Evolutionary conservation across 768 basidiomycete genomes (phyloP), one percentile per base, ranked within the genome.

Genomic region (Chlorophyllum brunneum): DNA sequence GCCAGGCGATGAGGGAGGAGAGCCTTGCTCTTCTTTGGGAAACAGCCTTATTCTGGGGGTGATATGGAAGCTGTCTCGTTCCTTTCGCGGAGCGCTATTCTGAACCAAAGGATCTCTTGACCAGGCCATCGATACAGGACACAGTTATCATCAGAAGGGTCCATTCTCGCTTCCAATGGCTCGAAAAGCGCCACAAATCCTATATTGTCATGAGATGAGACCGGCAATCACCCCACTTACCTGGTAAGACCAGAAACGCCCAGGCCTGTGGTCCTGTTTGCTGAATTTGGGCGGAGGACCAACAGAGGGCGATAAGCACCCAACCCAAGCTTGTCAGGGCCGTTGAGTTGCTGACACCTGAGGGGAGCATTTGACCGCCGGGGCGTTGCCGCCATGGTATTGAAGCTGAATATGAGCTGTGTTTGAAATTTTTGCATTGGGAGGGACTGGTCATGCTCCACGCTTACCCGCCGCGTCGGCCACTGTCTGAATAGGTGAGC

Each of bases 141-240:
- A 36, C 50, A 40, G 49, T 31, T 20, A 36, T 51, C 40, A 42
- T 26, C 40, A 51, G 50, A 51, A 51, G 50, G 50, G 20, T 20
- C 16, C 15, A 43, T 30, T 31, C 50, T 51, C 40, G 50, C 50
- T 51, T 52, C 51, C 33, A 41, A 52, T 44, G 33, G 34, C 41
- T 36, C 33, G 30, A 34, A 44, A 20, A 20, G 26, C 51, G 42
- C 41, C 51, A 43, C 51, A 52, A 13, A 16, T 52, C 27, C 42
- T 24, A 34, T 37, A 44, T 44, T 44, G 44, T 52, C 51, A 44
- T 26, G 29, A 37, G 34, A 37, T 22, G 5, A 48, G 15, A 44
- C 51, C 51, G 51, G 51, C 51, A 52, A 52, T 52, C 51, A 52
- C 51, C 49, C 51, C 41, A 43, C 50, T 37, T 52, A 4, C 42